These are phyloP conservation scores for Tetrahymena elliotti DNA, from an alignment of 73 alveolate genomes.

Conservation along the genomic window DNA sequence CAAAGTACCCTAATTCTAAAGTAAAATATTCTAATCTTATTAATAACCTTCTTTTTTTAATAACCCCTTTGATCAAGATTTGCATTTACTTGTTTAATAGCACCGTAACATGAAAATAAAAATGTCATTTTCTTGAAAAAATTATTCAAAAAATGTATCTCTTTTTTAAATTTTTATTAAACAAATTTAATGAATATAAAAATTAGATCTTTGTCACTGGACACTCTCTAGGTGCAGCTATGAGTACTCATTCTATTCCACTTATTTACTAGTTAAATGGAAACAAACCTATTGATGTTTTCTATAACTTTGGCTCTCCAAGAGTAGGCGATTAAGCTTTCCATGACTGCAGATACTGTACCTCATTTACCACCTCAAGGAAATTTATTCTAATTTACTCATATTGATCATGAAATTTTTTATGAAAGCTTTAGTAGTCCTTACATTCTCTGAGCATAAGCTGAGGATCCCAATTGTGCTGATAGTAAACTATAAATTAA, in stretches of 20 bases:
- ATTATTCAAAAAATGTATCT: too few relatives aligned
- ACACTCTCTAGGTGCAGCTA: slow-evolving; percentile 37
- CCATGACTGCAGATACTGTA: slow-evolving; percentile 20
- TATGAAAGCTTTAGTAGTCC: background rate
- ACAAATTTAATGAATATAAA: too few relatives aligned
- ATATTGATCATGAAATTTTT: background rate
- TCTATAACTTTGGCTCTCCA: slow-evolving; percentile 35
- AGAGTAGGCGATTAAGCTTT: slow-evolving; percentile 37
- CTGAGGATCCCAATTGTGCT: background rate
- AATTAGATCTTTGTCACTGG: slow-evolving; percentile 24
- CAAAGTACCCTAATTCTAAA: background rate
- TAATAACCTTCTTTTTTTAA: too few relatives aligned
- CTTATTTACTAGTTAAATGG: background rate
- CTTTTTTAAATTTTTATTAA: too few relatives aligned
- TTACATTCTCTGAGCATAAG: background rate
- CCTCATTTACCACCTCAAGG: slow-evolving; percentile 20
- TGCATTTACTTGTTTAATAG: too few relatives aligned
- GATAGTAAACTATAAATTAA: background rate
- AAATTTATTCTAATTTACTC: background rate
- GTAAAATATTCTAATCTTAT: too few relatives aligned
- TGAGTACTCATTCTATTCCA: slow-evolving; percentile 20
- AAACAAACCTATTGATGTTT: background rate
- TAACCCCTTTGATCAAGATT: too few relatives aligned
- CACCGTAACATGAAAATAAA: too few relatives aligned
- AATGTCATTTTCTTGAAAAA: too few relatives aligned